Conservation (phyloP, 306 rosid genomes). For the Quercus dentata region DNA sequence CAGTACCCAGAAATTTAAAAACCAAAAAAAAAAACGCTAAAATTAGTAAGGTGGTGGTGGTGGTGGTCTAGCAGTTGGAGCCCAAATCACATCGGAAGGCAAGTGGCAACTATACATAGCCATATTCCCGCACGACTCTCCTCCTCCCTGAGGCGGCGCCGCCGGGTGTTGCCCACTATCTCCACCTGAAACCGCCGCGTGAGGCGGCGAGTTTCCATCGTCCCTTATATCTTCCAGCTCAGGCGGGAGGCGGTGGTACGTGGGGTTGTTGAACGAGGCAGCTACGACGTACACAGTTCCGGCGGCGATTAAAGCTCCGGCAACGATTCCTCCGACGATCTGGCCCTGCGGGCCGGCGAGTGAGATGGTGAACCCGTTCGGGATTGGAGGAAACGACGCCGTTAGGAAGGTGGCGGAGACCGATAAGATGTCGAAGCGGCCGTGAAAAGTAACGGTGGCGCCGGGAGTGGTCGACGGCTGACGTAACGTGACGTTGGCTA, state of each 20-base stretch:
- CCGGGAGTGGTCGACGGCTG: slow-evolving; percentile 77
- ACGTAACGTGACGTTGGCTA: slow-evolving; percentile 76
- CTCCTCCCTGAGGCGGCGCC: not conserved
- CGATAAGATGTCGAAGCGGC: slow-evolving; percentile 84
- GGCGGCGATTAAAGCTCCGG: slow-evolving; percentile 57
- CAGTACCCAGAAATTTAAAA: not conserved
- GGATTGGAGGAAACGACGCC: slow-evolving; percentile 23
- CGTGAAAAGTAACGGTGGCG: slow-evolving; percentile 83
- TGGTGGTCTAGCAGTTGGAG: slow-evolving; percentile 69
- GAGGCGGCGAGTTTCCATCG: slow-evolving; percentile 49
- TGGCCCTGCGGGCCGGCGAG: slow-evolving; percentile 94
- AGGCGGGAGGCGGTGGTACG: slow-evolving; percentile 62
- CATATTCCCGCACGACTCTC: slow-evolving; percentile 58
- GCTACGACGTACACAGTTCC: slow-evolving; percentile 73
- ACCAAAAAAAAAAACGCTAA: not conserved
- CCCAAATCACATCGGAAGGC: slow-evolving; percentile 82
- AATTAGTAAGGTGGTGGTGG: slow-evolving; percentile 62
- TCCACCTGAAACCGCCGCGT: slow-evolving; percentile 19
- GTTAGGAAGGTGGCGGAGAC: slow-evolving; percentile 70
- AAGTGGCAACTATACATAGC: slow-evolving; percentile 68
- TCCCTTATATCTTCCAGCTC: slow-evolving; percentile 52
- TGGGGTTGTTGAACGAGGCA: slow-evolving; percentile 72
- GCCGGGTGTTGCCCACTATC: slow-evolving; percentile 57
- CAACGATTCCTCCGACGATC: slow-evolving; percentile 84
- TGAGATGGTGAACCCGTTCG: slow-evolving; percentile 69